Evolutionary conservation across 2,329 filamentous ascomycete species (phyloP).

Genomic region (Sporothrix variecibatus): DNA sequence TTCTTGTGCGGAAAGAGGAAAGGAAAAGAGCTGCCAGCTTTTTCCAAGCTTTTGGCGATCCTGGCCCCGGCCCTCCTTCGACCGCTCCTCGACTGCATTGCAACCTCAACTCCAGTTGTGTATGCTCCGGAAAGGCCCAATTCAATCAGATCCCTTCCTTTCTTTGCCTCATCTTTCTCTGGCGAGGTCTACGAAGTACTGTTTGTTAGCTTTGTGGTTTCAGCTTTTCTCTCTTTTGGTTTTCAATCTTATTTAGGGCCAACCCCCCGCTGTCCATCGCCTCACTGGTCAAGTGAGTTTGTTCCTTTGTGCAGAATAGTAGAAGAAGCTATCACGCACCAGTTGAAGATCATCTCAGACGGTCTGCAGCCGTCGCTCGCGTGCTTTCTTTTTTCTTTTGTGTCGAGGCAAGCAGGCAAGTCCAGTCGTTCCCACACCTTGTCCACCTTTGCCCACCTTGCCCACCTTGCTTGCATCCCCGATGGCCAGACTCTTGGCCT

Average conservation of each 20-base stretch:
- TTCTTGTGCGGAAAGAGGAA: too few relatives aligned
- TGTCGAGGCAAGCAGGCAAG: too few relatives aligned
- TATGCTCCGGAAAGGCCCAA: too few relatives aligned
- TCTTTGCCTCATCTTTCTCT: not conserved
- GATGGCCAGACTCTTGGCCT: not conserved
- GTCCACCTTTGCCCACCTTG: too few relatives aligned
- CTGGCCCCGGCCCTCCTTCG: not conserved
- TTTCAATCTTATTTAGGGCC: not conserved
- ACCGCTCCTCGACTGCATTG: too few relatives aligned
- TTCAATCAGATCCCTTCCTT: not conserved
- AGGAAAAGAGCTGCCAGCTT: not conserved
- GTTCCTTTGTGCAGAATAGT: too few relatives aligned
- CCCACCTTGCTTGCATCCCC: too few relatives aligned
- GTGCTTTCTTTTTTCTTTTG: not conserved
- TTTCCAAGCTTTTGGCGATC: conserved; percentile 16
- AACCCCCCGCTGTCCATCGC: too few relatives aligned
- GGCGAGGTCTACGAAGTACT: too few relatives aligned
- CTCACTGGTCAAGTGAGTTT: too few relatives aligned
- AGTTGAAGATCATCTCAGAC: not conserved
- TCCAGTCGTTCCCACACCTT: not conserved
- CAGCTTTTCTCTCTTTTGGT: not conserved
- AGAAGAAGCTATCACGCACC: too few relatives aligned
- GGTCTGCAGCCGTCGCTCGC: not conserved
- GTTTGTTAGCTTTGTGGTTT: too few relatives aligned
- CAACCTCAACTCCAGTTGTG: not conserved